Conservation (phyloP, 768 basidiomycete species). For the Naganishia kalamii region DNA sequence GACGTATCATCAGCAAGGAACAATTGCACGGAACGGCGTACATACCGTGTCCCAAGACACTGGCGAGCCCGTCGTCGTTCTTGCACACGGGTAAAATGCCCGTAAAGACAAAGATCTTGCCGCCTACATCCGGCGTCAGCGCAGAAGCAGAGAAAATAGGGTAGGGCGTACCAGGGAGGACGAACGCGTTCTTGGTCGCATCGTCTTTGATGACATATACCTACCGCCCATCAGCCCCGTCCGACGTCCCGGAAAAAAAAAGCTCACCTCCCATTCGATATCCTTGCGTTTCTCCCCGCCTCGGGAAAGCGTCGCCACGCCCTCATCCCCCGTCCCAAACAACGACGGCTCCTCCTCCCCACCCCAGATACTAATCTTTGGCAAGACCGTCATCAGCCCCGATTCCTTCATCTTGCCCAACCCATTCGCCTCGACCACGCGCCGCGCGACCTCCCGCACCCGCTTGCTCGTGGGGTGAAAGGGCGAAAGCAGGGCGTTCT, state of each 20-base stretch:
- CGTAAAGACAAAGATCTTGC: constrained; percentile 75
- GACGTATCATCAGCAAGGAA: background rate
- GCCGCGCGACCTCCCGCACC: constrained; percentile 63
- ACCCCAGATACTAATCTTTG: constrained; percentile 11
- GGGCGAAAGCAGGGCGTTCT: constrained; percentile 57
- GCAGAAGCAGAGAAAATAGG: background rate
- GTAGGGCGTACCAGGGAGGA: constrained; percentile 58
- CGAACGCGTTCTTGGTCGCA: constrained; percentile 69
- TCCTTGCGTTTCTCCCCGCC: constrained; percentile 30
- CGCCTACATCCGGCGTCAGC: constrained; percentile 48
- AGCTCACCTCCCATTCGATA: constrained; percentile 46
- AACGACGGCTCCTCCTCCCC: constrained; percentile 32
- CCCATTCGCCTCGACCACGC: constrained; percentile 64
- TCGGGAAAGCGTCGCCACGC: constrained; percentile 9
- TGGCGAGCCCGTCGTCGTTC: constrained; percentile 75
- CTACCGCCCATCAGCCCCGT: constrained; percentile 51
- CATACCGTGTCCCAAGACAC: constrained; percentile 74
- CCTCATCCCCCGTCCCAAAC: constrained; percentile 35
- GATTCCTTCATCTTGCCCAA: constrained; percentile 58
- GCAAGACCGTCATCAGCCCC: background rate
- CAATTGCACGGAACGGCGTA: background rate
- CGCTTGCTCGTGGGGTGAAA: constrained; percentile 62
- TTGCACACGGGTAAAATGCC: constrained; percentile 73
- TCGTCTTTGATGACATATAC: constrained; percentile 71
- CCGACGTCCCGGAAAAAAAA: constrained; percentile 11